Evolutionary conservation across 768 basidiomycete genomes (phyloP).

Genomic region (Megacollybia marginata): DNA sequence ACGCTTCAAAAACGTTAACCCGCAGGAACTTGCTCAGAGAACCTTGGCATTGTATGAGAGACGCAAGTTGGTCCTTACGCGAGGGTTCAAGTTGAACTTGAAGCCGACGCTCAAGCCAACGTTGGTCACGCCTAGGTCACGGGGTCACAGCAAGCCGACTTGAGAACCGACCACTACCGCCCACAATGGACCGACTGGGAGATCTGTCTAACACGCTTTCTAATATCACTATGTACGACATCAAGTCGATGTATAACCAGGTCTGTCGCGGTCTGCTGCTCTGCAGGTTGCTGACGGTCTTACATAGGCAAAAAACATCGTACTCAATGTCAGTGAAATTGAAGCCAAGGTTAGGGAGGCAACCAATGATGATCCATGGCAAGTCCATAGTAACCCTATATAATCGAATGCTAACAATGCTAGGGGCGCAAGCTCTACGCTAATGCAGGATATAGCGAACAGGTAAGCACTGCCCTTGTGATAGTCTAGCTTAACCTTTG

Average conservation of each 20-base stretch:
- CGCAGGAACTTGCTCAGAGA: too few species aligned
- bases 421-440: conserved; percentile 95
- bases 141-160: too few species aligned
- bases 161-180: background rate
- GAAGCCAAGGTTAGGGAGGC: conserved; percentile 96
- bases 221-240: conserved; percentile 84
- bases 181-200: conserved; percentile 72
- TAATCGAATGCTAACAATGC: conserved; percentile 1
- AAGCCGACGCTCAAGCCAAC: too few species aligned
- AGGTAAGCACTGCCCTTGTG: conserved; percentile 48
- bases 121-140: too few species aligned
- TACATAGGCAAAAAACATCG: conserved; percentile 80
- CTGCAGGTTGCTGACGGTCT: conserved; percentile 5
- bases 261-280: conserved; percentile 25
- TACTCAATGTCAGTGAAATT: conserved; percentile 94
- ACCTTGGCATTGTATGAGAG: too few species aligned
- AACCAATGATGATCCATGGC: conserved; percentile 98
- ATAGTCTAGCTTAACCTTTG: conserved; percentile 9
- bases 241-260: conserved; percentile 94
- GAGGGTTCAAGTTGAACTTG: too few species aligned
- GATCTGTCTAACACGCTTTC: conserved; percentile 69
- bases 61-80: too few species aligned
- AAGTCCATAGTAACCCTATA: conserved; percentile 16
- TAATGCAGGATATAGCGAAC: conserved; percentile 98
- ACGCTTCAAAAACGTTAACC: too few species aligned